Conservation (phyloP, 2,329 filamentous ascomycete species). For the Westerdykella aurantiaca region DNA sequence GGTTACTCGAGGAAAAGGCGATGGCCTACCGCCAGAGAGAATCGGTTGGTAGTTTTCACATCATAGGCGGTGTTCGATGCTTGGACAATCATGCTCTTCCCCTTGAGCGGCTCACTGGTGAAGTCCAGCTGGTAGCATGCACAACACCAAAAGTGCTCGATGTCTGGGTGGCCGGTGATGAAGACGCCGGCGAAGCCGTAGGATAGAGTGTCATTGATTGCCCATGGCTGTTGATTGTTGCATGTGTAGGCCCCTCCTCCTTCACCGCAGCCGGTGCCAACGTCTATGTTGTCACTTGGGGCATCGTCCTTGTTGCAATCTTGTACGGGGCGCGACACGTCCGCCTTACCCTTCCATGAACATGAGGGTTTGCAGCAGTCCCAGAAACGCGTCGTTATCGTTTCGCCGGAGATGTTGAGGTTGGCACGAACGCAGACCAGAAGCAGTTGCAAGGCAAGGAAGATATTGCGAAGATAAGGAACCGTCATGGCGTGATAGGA, state of each 20-base stretch:
- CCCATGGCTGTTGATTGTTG: slow-evolving; percentile 57
- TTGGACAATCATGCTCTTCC: slow-evolving; percentile 61
- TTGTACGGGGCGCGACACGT: slow-evolving; percentile 47
- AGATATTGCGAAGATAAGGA: slow-evolving; percentile 24
- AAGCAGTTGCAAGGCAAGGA: slow-evolving; percentile 21
- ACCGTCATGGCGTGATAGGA: slow-evolving; percentile 31
- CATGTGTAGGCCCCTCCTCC: slow-evolving; percentile 55
- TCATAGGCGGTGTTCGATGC: slow-evolving; percentile 55
- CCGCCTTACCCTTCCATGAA: slow-evolving; percentile 53
- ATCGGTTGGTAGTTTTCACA: slow-evolving; percentile 27
- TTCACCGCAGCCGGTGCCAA: slow-evolving; percentile 48
- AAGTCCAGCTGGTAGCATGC: slow-evolving; percentile 59
- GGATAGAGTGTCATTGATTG: slow-evolving; percentile 51
- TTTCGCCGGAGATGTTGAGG: slow-evolving; percentile 27
- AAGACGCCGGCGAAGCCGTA: slow-evolving; percentile 62
- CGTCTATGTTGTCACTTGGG: slow-evolving; percentile 46
- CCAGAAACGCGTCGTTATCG: slow-evolving; percentile 35
- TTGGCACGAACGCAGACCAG: slow-evolving; percentile 13
- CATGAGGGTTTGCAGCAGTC: slow-evolving; percentile 70
- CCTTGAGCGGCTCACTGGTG: slow-evolving; percentile 49
- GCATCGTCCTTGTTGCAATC: slow-evolving; percentile 53
- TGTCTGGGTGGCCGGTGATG: slow-evolving; percentile 42
- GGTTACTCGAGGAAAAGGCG: background rate
- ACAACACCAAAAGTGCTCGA: slow-evolving; percentile 60
- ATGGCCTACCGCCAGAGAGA: slow-evolving; percentile 31